These are phyloP conservation scores for Entomortierella parvispora DNA, from an alignment of 192 early-diverging fungal genomes.

Conservation along the genomic window DNA sequence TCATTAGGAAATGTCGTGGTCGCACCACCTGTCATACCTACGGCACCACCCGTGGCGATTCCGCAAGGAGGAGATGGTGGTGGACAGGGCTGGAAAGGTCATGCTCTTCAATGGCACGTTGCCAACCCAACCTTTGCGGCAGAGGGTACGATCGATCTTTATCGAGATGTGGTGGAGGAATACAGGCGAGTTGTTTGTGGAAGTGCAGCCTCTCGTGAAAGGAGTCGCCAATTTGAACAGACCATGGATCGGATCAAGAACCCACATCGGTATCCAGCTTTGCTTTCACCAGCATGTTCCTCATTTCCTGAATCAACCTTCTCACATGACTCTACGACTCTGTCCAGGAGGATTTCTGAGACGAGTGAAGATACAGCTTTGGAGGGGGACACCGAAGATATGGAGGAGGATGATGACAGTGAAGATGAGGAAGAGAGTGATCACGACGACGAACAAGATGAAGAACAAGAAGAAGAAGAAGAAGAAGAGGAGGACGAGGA, in stretches of 20 bases:
- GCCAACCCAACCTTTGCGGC: conserved; percentile 52
- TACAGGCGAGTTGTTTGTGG: conserved; percentile 42
- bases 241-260: conserved; percentile 45
- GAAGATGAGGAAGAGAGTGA: conserved; percentile 21
- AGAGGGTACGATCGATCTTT: conserved; percentile 46
- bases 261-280: conserved; percentile 24
- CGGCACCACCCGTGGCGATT: conserved; percentile 11
- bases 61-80: conserved; percentile 34
- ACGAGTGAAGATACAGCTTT: conserved; percentile 7
- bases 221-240: conserved; percentile 27
- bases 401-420: conserved; percentile 1
- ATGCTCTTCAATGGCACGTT: conserved; percentile 48
- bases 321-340: not conserved
- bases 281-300: not conserved
- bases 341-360: not conserved
- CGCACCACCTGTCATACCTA: conserved; percentile 37
- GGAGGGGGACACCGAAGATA: conserved; percentile 4
- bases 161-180: conserved; percentile 43
- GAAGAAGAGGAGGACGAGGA: conserved; percentile 20
- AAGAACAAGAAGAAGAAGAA: not conserved
- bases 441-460: conserved; percentile 9
- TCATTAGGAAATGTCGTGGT: conserved; percentile 20
- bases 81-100: conserved; percentile 48
- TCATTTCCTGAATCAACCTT: too few species aligned
- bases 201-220: conserved; percentile 22